Percentiles rank a stretch among this genome's conserved stretches.
Evolutionary conservation across 768 basidiomycete genomes (phyloP).

Genomic region (Tricholoma matsutake): DNA sequence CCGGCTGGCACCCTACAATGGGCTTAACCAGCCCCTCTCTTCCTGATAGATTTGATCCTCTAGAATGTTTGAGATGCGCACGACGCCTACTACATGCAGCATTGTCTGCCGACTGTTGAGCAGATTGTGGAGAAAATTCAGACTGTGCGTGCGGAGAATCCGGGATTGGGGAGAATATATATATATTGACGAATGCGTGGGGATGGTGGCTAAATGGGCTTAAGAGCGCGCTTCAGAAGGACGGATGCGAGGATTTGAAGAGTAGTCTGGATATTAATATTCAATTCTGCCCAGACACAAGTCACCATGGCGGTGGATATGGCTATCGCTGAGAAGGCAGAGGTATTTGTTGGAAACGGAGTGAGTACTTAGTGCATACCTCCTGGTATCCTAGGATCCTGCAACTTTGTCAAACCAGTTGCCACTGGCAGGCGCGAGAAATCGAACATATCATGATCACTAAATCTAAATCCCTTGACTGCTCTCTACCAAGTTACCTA

Average conservation of each 20-base stretch:
- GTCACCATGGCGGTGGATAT: slow-evolving; percentile 57
- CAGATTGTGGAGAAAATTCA: slow-evolving; percentile 36
- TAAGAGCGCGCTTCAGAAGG: slow-evolving; percentile 32
- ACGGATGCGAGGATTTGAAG: slow-evolving; percentile 50
- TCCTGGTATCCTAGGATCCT: slow-evolving; percentile 23
- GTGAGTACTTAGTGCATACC: slow-evolving; percentile 70
- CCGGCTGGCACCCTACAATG: slow-evolving; percentile 46
- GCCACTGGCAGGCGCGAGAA: slow-evolving; percentile 32
- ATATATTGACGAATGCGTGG: slow-evolving; percentile 51
- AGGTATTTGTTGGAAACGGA: slow-evolving; percentile 62
- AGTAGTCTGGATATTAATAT: slow-evolving; percentile 37
- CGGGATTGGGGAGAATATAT: slow-evolving; percentile 23
- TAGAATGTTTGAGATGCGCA: slow-evolving; percentile 14
- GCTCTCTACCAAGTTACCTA: background rate
- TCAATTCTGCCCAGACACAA: slow-evolving; percentile 44
- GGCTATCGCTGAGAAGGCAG: slow-evolving; percentile 54
- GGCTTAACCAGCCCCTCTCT: slow-evolving; percentile 43
- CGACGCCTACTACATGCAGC: slow-evolving; percentile 31
- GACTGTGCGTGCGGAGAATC: slow-evolving; percentile 26
- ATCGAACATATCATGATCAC: slow-evolving; percentile 71
- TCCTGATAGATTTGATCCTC: slow-evolving; percentile 39
- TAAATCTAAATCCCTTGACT: slow-evolving; percentile 30
- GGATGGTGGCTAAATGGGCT: slow-evolving; percentile 40
- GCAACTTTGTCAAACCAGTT: slow-evolving; percentile 23
- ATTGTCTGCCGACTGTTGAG: slow-evolving; percentile 36